These are phyloP conservation scores for Synura sp. DNA, from an alignment of 352 stramenopile genomes.

Conservation along the genomic window DNA sequence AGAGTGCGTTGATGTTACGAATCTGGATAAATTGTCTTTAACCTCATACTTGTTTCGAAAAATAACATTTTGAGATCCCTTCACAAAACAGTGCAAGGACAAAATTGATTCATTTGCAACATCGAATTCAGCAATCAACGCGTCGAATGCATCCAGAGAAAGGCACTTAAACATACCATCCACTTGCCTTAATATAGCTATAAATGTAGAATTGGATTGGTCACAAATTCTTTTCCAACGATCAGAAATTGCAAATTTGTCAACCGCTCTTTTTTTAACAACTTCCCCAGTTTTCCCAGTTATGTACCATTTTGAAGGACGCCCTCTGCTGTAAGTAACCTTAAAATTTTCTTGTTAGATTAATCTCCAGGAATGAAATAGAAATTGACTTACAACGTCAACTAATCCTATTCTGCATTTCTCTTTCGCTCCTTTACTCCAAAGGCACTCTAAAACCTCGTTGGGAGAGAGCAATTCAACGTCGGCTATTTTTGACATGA, in stretches of 20 bases:
- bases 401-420: slow-evolving; percentile 22
- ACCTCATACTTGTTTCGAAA: not conserved
- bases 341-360: not conserved
- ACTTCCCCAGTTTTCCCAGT: slow-evolving; percentile 17
- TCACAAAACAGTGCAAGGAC: not conserved
- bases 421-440: not conserved
- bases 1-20: not conserved
- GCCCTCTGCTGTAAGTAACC: not conserved
- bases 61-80: not conserved
- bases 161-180: slow-evolving; percentile 9
- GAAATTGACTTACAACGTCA: not conserved
- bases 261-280: not conserved
- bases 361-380: not conserved
- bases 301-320: not conserved
- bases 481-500: too few relatives aligned
- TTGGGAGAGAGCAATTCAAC: not conserved
- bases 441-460: slow-evolving; percentile 9
- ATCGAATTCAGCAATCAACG: not conserved
- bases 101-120: not conserved
- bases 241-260: not conserved
- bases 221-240: not conserved
- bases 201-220: not conserved
- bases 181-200: not conserved
- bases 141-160: not conserved
- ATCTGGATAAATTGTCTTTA: not conserved